Base-by-base conservation (phyloP, 2,329 filamentous ascomycete species). In the Colletotrichum sp. region DNA sequence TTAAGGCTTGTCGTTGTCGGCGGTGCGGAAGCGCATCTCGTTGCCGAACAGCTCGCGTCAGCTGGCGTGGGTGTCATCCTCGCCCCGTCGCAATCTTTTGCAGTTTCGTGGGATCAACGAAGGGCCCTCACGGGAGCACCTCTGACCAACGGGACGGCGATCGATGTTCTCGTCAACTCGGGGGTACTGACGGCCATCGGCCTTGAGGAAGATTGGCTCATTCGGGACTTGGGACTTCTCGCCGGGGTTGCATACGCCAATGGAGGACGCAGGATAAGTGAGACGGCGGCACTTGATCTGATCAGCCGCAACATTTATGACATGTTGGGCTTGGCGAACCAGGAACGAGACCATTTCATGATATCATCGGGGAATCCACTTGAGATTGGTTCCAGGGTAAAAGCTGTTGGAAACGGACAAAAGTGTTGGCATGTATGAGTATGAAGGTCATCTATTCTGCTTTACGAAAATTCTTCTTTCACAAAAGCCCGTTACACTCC, bases 341-440 rank as follows among this genome's bases (percentile, higher is more conserved):
- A 62, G 74, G 81, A 32, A 75, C 72, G 80, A 60, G 76, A 78
- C 5, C 88, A 93, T 76, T 94, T 93, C 83, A 87, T 93, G 4
- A 86, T 94, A 8, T 92, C 88, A 69, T 92, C 94, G 80, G 92
- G 92, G 0, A 91, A 86, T 78, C 93, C 93, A n/a, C 80, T 94
- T 76, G 88, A 92, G 79, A 90, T 93, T 80, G 89, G 88, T 5
- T 88, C 88, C 3, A 83, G 88, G 60, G 87, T 93, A 39, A 87
- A 87, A 80, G 91, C 87, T 9, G 88, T 93, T 16, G 87, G 86
- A 5, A 85, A 84, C 68, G 44, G 44, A 3, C 44, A 52, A 13
- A 52, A 4, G 3, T 52, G 24, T 28, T 59, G 55, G 26, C 24
- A 15, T 28, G 24, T 26, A 26, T 59, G 55, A 28, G 21, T 59